These are phyloP conservation scores for Candida mattraensis DNA, from an alignment of 805 yeast species.

Conservation along the genomic window DNA sequence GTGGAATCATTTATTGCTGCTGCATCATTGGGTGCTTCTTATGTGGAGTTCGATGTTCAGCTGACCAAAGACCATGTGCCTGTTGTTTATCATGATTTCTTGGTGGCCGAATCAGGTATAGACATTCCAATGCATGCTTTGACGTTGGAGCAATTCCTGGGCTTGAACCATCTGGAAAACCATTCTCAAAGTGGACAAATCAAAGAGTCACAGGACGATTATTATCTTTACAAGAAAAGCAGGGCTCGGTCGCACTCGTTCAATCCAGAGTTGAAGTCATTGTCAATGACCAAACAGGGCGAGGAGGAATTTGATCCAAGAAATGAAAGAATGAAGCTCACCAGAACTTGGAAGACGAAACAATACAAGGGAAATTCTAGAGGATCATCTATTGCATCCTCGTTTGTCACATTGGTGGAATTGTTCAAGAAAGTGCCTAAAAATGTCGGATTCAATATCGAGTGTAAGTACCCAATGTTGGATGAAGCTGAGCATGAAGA, in stretches of 20 bases:
- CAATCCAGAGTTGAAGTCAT: conserved; percentile 11
- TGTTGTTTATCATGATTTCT: conserved; percentile 90
- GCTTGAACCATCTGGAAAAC: conserved; percentile 40
- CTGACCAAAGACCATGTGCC: conserved; percentile 88
- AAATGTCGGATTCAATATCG: conserved; percentile 89
- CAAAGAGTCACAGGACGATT: conserved; percentile 32
- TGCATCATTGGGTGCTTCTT: conserved; percentile 92
- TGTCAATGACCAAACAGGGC: conserved; percentile 3
- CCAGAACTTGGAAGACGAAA: conserved; percentile 83
- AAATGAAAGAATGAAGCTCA: conserved; percentile 71
- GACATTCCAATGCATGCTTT: conserved; percentile 95
- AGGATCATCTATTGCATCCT: conserved; percentile 86
- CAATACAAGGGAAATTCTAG: conserved; percentile 92
- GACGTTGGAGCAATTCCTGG: conserved; percentile 84
- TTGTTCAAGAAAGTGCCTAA: conserved; percentile 78
- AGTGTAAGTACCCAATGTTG: conserved; percentile 92
- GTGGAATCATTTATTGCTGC: conserved; percentile 95
- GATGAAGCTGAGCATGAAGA: conserved; percentile 89
- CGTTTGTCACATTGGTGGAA: conserved; percentile 85
- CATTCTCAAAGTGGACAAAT: conserved; percentile 12
- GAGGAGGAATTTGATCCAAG: conserved; percentile 37
- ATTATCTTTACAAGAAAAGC: conserved; percentile 25
- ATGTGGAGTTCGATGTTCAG: conserved; percentile 96
- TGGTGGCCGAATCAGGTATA: conserved; percentile 93
- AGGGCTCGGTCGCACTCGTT: conserved; percentile 40